Base-by-base conservation (phyloP, 495 filamentous ascomycete species). In the Neurospora sp. region DNA sequence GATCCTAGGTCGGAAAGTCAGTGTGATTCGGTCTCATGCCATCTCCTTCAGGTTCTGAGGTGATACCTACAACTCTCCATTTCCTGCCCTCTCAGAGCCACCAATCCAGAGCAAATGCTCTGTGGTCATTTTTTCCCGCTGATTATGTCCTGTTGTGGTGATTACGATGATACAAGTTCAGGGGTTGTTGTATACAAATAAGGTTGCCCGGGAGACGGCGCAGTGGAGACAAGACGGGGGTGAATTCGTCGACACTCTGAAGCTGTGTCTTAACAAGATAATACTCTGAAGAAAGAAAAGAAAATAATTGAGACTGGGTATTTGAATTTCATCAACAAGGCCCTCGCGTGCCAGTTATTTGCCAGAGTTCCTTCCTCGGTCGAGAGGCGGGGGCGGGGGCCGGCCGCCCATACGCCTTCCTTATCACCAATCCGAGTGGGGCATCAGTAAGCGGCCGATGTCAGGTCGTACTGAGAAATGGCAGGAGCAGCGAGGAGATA, bases 51-150 rank as follows among this genome's bases (percentile, higher is more conserved):
- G 7, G 22, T n/a, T 12, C 41, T 39, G 35, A 6, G 47, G 6
- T 71, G 20, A 45, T 39, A 38, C 76, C 75, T 68, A 79, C 80
- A 76, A 59, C 27, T 79, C 76, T 69, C 70, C 77, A 44, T 70
- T 71, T 8, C 81, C 80, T 9, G 68, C 40, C 27, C 42, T 22
- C 69, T 81, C 78, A 39, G 71, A 45, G 22, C 81, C 81, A 9
- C 69, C 79, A 71, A 82, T 74, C 81, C 81, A 82, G 71, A 81
- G 71, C 44, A 72, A 8, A 20, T 69, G 31, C 9, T 61, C 8
- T 1, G 39, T 71, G 14, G 68, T 72, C 44, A 69, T 68, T 9
- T 65, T 61, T 3, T 1, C 4, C 14, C 3, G 1, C 7, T 61
- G 0, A 14, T 3, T 8, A 35, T 1, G 14, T 3, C 27, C 3